Conservation (phyloP, 352 stramenopile genomes). For the Pythium biforme region DNA sequence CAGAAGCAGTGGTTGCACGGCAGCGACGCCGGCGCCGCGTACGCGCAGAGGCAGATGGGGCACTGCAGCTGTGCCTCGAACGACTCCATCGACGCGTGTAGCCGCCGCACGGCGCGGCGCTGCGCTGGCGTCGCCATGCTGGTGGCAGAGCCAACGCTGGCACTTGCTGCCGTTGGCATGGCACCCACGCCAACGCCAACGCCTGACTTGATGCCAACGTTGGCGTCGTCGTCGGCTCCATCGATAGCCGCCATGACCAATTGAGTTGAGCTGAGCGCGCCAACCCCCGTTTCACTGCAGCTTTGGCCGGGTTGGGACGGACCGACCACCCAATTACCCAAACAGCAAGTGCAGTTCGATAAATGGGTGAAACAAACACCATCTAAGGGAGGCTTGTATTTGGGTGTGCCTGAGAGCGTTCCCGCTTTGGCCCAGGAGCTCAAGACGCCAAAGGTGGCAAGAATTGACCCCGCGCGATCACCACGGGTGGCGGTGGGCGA, state of each 20-base stretch:
- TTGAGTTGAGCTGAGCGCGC: slow-evolving; percentile 6
- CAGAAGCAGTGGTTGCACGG: slow-evolving; percentile 89
- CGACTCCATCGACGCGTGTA: slow-evolving; percentile 55
- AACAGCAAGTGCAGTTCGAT: neutral
- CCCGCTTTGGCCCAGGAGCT: no score
- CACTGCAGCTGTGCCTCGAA: slow-evolving; percentile 80
- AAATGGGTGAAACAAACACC: slow-evolving; percentile 3
- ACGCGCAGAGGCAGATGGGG: slow-evolving; percentile 80
- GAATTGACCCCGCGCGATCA: neutral
- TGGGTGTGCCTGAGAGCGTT: no score
- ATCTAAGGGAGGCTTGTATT: neutral
- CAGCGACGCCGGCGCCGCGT: slow-evolving; percentile 65
- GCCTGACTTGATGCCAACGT: neutral
- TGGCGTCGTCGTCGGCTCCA: neutral
- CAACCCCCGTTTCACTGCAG: slow-evolving; percentile 3
- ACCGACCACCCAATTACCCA: slow-evolving; percentile 18
- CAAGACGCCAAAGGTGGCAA: neutral
- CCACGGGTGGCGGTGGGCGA: no score
- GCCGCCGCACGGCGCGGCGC: slow-evolving; percentile 36
- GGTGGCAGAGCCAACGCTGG: neutral
- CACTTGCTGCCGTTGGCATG: neutral
- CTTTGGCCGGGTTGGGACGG: neutral
- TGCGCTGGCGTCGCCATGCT: slow-evolving; percentile 14
- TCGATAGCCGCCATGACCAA: slow-evolving; percentile 14
- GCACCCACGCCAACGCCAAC: neutral